Evolutionary conservation across 2,329 filamentous ascomycete genomes (phyloP).

Genomic region (Xylaria arbuscula): DNA sequence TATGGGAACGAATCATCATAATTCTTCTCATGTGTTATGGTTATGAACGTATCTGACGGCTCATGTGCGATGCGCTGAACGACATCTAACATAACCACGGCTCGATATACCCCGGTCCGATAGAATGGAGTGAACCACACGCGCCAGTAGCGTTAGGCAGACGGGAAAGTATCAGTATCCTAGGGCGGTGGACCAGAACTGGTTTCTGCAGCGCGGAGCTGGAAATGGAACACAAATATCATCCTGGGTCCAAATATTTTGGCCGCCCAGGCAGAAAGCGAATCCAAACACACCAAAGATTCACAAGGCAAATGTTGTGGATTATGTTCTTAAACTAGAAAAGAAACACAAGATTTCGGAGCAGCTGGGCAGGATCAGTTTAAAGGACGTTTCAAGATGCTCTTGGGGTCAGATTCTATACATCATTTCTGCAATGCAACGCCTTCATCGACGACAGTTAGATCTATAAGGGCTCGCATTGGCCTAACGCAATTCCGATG

Average conservation of each 20-base stretch:
- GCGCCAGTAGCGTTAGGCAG: conserved; percentile 1
- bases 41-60: neutral
- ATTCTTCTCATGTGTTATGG: neutral
- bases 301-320: neutral
- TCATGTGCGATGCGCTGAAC: neutral
- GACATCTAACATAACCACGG: neutral
- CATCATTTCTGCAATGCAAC: conserved; percentile 27
- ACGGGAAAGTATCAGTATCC: neutral
- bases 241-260: neutral
- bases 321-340: neutral
- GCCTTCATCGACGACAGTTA: neutral
- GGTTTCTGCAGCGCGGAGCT: neutral
- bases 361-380: conserved; percentile 11
- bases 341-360: neutral
- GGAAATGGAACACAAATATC: neutral
- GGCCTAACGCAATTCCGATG: conserved; percentile 12
- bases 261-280: no score
- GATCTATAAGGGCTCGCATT: conserved; percentile 15
- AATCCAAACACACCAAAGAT: neutral
- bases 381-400: conserved; percentile 6
- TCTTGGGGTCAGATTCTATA: neutral
- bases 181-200: neutral
- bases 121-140: conserved; percentile 3
- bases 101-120: neutral
- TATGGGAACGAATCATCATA: conserved; percentile 1